Evolutionary conservation across 306 rosid species (phyloP).

Genomic region (Glycyrrhiza uralensis): DNA sequence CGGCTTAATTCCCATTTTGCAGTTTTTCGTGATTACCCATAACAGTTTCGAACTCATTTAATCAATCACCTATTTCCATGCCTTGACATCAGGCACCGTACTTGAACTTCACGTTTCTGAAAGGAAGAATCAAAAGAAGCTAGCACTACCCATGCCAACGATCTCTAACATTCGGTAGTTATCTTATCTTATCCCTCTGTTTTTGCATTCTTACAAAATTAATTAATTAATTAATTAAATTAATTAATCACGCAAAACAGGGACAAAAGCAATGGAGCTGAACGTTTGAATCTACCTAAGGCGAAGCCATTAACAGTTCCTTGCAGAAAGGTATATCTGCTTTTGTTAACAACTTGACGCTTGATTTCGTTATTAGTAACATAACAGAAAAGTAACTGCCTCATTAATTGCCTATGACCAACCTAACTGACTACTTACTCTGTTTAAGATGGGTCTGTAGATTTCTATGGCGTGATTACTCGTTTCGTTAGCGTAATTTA

Average conservation of each 20-base stretch:
- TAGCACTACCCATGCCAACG: slow-evolving; percentile 25
- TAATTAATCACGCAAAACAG: slow-evolving; percentile 33
- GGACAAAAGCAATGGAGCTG: slow-evolving; percentile 22
- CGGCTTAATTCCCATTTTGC: not conserved
- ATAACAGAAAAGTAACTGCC: no score
- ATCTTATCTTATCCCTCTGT: not conserved
- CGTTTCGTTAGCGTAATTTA: not conserved
- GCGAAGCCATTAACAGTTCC: slow-evolving; percentile 47
- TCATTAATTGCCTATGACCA: no score
- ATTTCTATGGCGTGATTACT: not conserved
- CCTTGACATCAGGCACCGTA: slow-evolving; percentile 30
- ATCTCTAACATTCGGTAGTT: slow-evolving; percentile 33
- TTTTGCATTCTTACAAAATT: not conserved
- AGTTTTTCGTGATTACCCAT: not conserved
- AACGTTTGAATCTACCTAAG: slow-evolving; percentile 16
- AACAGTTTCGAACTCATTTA: not conserved
- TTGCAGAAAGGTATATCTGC: slow-evolving; percentile 46
- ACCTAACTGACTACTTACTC: no score
- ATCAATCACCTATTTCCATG: no score
- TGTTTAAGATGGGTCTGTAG: not conserved
- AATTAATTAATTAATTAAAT: not conserved
- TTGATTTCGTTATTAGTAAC: not conserved
- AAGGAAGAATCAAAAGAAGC: slow-evolving; percentile 39
- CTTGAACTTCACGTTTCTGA: slow-evolving; percentile 20
- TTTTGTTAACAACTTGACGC: not conserved